These are phyloP conservation scores for Citrullus mucosospermus DNA, from an alignment of 306 rosid species.

Conservation along the genomic window DNA sequence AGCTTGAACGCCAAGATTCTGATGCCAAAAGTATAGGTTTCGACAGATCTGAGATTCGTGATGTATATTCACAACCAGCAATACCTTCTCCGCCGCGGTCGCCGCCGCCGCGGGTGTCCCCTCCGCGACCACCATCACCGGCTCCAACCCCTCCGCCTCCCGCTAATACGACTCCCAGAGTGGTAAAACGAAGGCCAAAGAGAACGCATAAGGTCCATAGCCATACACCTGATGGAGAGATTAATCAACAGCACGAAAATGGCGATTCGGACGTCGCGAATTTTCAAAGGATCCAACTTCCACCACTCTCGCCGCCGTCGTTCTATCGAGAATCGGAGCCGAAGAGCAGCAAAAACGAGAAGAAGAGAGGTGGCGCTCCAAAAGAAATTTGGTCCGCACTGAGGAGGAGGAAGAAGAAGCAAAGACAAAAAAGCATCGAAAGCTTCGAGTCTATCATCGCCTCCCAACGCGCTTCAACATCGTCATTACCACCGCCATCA, in stretches of 20 bases:
- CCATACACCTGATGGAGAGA: not conserved
- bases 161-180: not conserved
- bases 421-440: slow-evolving; percentile 46
- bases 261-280: not conserved
- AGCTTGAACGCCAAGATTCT: slow-evolving; percentile 8
- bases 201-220: slow-evolving; percentile 21
- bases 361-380: slow-evolving; percentile 32
- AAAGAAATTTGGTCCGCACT: slow-evolving; percentile 40
- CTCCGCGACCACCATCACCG: slow-evolving; percentile 1
- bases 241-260: not conserved
- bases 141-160: slow-evolving; percentile 12
- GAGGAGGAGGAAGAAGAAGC: slow-evolving; percentile 49
- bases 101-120: slow-evolving; percentile 10
- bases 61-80: slow-evolving; percentile 3
- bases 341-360: slow-evolving; percentile 23
- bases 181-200: slow-evolving; percentile 11
- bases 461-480: slow-evolving; percentile 13
- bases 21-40: slow-evolving; percentile 17
- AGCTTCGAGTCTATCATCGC: slow-evolving; percentile 27
- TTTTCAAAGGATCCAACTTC: slow-evolving; percentile 5
- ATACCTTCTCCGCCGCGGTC: slow-evolving; percentile 6
- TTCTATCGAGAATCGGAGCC: slow-evolving; percentile 16
- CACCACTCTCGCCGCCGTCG: slow-evolving; percentile 5
- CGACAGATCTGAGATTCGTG: slow-evolving; percentile 23
- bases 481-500: slow-evolving; percentile 11